These are phyloP conservation scores for Pyrenophora seminiperda DNA, from an alignment of 2,329 filamentous ascomycete species.

Conservation along the genomic window DNA sequence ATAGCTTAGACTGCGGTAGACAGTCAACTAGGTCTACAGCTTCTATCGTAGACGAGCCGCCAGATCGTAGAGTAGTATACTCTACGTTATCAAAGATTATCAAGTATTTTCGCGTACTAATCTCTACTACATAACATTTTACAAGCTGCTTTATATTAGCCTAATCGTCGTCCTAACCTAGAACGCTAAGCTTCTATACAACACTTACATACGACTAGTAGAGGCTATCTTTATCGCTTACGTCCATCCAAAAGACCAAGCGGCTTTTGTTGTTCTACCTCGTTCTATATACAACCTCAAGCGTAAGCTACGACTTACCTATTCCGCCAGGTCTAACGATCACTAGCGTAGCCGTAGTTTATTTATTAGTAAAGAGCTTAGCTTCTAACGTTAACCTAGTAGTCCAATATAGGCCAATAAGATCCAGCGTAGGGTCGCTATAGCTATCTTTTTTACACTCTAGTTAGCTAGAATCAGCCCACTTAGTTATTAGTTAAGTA, in stretches of 20 bases:
- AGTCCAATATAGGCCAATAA: too few species aligned
- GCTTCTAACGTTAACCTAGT: too few species aligned
- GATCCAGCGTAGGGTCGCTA: too few species aligned
- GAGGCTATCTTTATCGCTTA: conserved; percentile 47
- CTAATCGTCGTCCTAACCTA: conserved; percentile 12
- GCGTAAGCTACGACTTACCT: conserved; percentile 31
- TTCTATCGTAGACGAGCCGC: conserved; percentile 12
- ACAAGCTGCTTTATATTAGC: conserved; percentile 26
- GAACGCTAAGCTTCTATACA: conserved; percentile 36
- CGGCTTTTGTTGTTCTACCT: conserved; percentile 44
- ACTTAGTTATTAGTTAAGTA: too few species aligned
- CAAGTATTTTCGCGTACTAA: conserved; percentile 7
- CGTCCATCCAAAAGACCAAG: conserved; percentile 55
- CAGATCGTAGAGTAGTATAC: conserved; percentile 8
- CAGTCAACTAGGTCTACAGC: conserved; percentile 17
- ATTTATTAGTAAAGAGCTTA: conserved; percentile 25
- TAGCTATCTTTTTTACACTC: too few species aligned
- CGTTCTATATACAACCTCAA: conserved; percentile 50
- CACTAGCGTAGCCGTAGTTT: conserved; percentile 17
- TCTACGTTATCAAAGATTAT: conserved; percentile 40
- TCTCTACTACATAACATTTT: conserved; percentile 14
- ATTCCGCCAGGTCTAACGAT: conserved; percentile 26
- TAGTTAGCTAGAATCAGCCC: too few species aligned
- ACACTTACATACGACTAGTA: conserved; percentile 42
- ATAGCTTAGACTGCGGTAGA: conserved; percentile 20